A percentile compares a stretch with the other conserved stretches of the same genome.
Conservation (phyloP, 2,329 filamentous ascomycete genomes). For the Hypoxylon rubiginosum region DNA sequence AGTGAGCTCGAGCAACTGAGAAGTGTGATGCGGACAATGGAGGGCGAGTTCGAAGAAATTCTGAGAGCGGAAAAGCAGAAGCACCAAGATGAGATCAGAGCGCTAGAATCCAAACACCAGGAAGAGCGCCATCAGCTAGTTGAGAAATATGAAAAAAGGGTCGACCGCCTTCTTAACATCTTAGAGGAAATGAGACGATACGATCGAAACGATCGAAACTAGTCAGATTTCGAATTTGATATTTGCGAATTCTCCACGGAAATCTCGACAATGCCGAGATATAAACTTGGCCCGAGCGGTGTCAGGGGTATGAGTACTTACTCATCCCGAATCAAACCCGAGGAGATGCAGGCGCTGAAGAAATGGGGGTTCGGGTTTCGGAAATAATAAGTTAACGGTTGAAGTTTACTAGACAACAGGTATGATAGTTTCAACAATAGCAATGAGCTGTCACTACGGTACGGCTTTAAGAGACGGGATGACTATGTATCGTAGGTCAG, state of each 20-base stretch:
- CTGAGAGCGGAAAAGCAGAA: slow-evolving; percentile 26
- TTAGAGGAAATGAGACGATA: slow-evolving; percentile 16
- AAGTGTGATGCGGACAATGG: slow-evolving; percentile 25
- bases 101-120: slow-evolving; percentile 22
- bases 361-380: slow-evolving; percentile 31
- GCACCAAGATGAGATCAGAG: slow-evolving; percentile 17
- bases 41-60: slow-evolving; percentile 36
- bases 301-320: neutral
- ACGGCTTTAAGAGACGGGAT: neutral
- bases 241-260: neutral
- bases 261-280: slow-evolving; percentile 3
- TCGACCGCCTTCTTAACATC: slow-evolving; percentile 36
- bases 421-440: slow-evolving; percentile 2
- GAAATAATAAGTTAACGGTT: slow-evolving; percentile 6
- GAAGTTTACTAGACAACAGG: neutral
- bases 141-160: slow-evolving; percentile 25
- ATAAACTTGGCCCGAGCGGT: neutral
- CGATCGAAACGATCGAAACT: neutral
- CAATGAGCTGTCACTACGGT: neutral
- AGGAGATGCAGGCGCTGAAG: slow-evolving; percentile 22
- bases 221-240: neutral
- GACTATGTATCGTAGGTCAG: neutral
- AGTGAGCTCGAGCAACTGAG: slow-evolving; percentile 5
- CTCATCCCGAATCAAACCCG: slow-evolving; percentile 32
- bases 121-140: slow-evolving; percentile 29